Base-by-base conservation (phyloP, 2,329 filamentous ascomycete species). In the Geosmithia flava region DNA sequence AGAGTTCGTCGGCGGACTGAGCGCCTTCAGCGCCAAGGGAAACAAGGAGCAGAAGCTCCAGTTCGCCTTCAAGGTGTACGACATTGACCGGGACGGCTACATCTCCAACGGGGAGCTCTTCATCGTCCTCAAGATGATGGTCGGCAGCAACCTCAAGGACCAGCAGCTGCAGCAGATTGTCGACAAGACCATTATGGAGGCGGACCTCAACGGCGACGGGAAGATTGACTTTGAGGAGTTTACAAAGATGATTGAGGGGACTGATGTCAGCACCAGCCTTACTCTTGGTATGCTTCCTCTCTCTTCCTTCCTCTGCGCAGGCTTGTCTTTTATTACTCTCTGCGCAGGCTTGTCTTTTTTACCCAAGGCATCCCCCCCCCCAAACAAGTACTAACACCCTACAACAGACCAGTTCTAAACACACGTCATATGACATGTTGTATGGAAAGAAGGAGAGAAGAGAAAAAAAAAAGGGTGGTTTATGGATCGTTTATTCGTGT, bases 91-190 rank as follows among this genome's bases (percentile, higher is more conserved):
- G 51, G 93, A 98, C 67, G 93, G 93, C 20, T 98, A 87, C 71
- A 98, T 98, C 62, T 95, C 87, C 73, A 98, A 98, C 68, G 93
- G 93, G 59, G 93, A 98, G 74, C 79, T 98, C 47, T 98, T 97
- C 68, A 97, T 98, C 60, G 93, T 98, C 61, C 77, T 98, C 60
- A 98, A 98, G 85, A 98, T 98, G 93, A 98, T 98, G 93, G 93
- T 98, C 47, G 93, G 93, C 51, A 96, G 87, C 72, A 98, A 98
- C 68, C 72, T 98, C 61, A 98, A 98, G 76, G 93, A 98, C 67
- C 88, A 96, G 69, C 93, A 98, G 71, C 71, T 98, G 64, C 93
- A 98, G 72, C 93, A 91, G 80, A 98, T 98, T 64, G 93, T 98
- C 57, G 93, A 98, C 74, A 98, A 98, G 81, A 98, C 93, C 51